Percentiles rank a stretch among this genome's conserved stretches.
Evolutionary conservation across 169 alveolate genomes (phyloP).

Genomic region (Plasmodium fragile): DNA sequence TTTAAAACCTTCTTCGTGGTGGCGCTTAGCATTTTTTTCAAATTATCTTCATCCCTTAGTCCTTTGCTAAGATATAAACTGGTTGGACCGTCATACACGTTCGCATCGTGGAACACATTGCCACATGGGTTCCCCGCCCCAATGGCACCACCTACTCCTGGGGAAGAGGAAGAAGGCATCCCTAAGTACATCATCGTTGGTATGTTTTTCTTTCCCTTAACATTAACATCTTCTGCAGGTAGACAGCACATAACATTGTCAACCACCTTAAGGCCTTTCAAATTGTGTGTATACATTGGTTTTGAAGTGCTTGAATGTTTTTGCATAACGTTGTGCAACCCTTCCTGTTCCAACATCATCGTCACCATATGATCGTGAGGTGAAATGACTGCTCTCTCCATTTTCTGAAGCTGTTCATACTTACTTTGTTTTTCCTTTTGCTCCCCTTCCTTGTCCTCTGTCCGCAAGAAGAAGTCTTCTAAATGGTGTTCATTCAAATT

Average conservation of each 20-base stretch:
- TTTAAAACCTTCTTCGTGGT: constrained; percentile 18
- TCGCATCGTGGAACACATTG: background rate
- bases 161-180: background rate
- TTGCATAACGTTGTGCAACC: background rate
- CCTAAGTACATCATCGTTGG: background rate
- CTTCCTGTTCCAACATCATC: background rate
- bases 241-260: background rate
- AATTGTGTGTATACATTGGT: background rate
- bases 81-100: background rate
- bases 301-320: background rate
- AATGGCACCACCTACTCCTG: background rate
- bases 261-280: background rate
- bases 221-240: background rate
- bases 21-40: background rate
- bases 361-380: background rate
- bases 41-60: constrained; percentile 8
- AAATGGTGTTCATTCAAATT: background rate
- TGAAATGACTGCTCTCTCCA: background rate
- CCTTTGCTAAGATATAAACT: background rate
- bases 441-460: background rate
- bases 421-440: background rate
- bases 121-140: background rate
- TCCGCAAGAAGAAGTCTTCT: background rate
- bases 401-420: background rate
- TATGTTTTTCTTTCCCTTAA: background rate